Percentiles rank a stretch among this genome's conserved stretches.
phyloP scores from a whole-genome alignment of 1,284 basidiomycete species.

The Irpex lacteus region DNA sequence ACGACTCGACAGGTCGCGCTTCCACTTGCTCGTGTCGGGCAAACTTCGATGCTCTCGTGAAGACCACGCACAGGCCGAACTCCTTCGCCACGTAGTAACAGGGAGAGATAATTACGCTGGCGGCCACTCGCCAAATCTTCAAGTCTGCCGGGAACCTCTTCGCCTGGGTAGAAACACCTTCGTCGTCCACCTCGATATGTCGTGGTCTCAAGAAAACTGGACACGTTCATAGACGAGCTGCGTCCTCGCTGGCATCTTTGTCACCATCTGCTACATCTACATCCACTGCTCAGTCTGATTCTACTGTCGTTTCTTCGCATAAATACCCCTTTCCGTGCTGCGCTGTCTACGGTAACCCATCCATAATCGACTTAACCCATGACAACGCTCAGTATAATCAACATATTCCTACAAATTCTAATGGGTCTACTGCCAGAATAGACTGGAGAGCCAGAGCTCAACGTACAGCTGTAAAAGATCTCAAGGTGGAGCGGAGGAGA shows the following conservation, averaged over 20 bases:
- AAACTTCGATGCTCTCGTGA: background rate
- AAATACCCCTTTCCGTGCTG: background rate
- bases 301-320: background rate
- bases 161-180: background rate
- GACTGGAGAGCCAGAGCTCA: conserved; percentile 9
- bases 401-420: background rate
- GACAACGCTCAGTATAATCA: background rate
- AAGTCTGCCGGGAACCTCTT: background rate
- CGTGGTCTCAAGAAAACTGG: background rate
- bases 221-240: background rate
- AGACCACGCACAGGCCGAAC: background rate
- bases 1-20: too few relatives aligned
- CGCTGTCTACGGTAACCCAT: conserved; percentile 1
- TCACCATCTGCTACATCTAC: background rate
- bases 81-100: background rate
- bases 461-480: background rate
- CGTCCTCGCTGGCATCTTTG: background rate
- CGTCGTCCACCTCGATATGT: background rate
- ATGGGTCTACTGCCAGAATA: background rate
- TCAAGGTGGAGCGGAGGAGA: background rate
- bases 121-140: background rate
- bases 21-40: background rate
- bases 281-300: background rate
- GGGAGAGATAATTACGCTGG: background rate
- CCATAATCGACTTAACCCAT: background rate